A percentile compares a stretch with the other conserved stretches of the same genome.
Evolutionary conservation across 148 eudicot species (phyloP).

Genomic region (Pharnaceum exiguum): DNA sequence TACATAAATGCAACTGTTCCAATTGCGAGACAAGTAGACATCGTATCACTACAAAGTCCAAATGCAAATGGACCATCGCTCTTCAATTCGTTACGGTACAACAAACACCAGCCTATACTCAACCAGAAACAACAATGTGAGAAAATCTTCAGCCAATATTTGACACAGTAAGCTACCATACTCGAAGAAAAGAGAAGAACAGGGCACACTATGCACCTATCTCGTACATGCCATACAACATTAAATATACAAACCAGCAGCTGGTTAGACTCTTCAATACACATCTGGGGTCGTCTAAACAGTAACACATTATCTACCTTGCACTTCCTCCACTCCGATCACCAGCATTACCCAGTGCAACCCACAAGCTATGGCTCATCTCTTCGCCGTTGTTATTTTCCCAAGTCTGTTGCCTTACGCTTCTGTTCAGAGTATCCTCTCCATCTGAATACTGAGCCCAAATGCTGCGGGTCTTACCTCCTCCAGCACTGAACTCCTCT

Average conservation of each 20-base stretch:
- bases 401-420: constrained; percentile 23
- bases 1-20: too few species aligned
- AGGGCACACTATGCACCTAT: neutral
- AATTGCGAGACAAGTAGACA: neutral
- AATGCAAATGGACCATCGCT: too few species aligned
- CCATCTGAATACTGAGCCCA: constrained; percentile 44
- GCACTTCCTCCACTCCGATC: constrained; percentile 20
- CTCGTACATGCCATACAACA: neutral
- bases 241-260: neutral
- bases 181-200: neutral
- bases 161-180: neutral
- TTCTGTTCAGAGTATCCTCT: constrained; percentile 27
- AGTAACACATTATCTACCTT: neutral
- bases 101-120: too few species aligned
- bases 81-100: too few species aligned
- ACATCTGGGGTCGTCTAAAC: neutral
- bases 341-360: constrained; percentile 18
- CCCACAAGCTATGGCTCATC: constrained; percentile 25
- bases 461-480: constrained; percentile 29
- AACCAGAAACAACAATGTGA: too few species aligned
- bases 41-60: too few species aligned
- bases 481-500: constrained; percentile 30
- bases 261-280: neutral
- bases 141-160: neutral
- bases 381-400: constrained; percentile 16